Base-by-base conservation (phyloP, 1,284 basidiomycete species). In the Xerocomus minutiporus region DNA sequence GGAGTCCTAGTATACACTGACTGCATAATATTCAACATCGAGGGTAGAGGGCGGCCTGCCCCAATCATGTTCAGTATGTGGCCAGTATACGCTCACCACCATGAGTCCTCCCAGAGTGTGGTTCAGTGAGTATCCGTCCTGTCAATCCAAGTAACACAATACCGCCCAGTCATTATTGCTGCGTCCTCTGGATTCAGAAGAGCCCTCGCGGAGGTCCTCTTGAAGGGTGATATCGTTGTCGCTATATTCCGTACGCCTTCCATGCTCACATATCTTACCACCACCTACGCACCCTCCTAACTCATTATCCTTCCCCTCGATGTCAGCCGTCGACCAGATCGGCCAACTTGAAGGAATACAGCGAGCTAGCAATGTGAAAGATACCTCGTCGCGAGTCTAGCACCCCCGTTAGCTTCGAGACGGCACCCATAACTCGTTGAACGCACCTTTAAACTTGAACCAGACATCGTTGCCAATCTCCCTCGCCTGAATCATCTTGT, bases 371-470 rank as follows among this genome's bases (percentile, higher is more conserved):
- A 29, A 96, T 81, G 68, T 95, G 91, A 68, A 99, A 95, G 26
- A 90, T 79, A 3, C 92, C 97, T 61, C 97, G 75, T 46, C 97
- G 82, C 48, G 95, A 92, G 70, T 99, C 96, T 95, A 50, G 23
- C 45, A 23, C 45, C 43, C n/a, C 60, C 31, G 51, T 59, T 51
- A 44, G 51, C 49, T 48, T n/a, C 26, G 35, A 51, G 12, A 11
- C 29, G 17, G 25, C 46, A 36, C 11, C 31, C 13, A 55, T n/a
- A 4, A 31, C 9, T 5, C 29, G 20, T 39, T 25, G 39, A 34
- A 63, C 76, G 54, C 59, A 91, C 93, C 93, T 73, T 98, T 94
- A 71, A 99, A 98, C 73, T 97, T 98, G 80, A 99, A 95, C 89
- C 92, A 97, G 9, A 98, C 83, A 61, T 97, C 93, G 60, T 88